Conservation (phyloP, 1,139 yeast species). For the Oligophagozyma castellii region DNA sequence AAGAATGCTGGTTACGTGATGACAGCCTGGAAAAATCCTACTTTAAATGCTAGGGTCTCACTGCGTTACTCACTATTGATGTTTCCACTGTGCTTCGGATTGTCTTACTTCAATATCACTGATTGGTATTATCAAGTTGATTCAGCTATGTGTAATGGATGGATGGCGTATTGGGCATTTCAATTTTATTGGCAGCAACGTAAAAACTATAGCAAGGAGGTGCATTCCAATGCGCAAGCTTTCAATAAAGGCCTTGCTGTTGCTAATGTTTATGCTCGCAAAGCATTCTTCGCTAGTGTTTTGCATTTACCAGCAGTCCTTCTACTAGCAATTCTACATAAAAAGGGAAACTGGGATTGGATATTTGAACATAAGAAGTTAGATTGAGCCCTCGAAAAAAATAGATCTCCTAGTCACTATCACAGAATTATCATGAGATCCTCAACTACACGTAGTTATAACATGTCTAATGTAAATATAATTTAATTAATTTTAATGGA, state of each 20-base stretch:
- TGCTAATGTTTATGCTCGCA: constrained; percentile 61
- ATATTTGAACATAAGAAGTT: constrained; percentile 24
- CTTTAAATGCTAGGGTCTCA: constrained; percentile 84
- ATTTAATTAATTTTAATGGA: too few species aligned
- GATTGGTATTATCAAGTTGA: constrained; percentile 73
- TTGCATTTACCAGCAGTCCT: constrained; percentile 87
- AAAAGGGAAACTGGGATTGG: constrained; percentile 92
- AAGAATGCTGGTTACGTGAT: constrained; percentile 88
- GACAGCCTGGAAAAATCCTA: constrained; percentile 92
- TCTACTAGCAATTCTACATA: constrained; percentile 85
- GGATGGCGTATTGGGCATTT: constrained; percentile 72
- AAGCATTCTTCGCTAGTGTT: constrained; percentile 88
- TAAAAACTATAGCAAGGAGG: constrained; percentile 33
- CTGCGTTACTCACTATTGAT: constrained; percentile 74
- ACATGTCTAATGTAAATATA: too few species aligned
- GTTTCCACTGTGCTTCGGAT: constrained; percentile 86
- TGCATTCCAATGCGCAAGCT: constrained; percentile 27
- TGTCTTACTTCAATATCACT: constrained; percentile 66
- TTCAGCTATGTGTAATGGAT: constrained; percentile 67
- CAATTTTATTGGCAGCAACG: constrained; percentile 75
- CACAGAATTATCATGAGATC: too few species aligned
- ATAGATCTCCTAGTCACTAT: too few species aligned
- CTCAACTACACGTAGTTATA: too few species aligned
- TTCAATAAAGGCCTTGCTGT: constrained; percentile 39
- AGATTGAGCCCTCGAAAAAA: too few species aligned